Base-by-base conservation (phyloP, 108 stramenopile genomes). In the Skeletonema costatum region DNA sequence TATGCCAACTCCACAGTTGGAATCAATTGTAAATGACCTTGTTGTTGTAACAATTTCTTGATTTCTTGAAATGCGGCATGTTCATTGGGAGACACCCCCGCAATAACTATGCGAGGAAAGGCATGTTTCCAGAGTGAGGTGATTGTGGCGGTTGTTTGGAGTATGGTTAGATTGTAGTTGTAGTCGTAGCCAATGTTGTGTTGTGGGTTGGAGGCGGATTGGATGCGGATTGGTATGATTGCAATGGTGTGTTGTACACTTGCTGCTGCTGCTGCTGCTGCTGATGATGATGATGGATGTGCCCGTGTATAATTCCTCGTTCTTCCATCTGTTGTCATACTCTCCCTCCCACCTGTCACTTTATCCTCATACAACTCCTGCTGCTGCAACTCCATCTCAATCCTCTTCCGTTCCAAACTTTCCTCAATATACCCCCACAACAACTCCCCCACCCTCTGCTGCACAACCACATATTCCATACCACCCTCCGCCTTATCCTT, bases 81-180 rank as follows among this genome's bases (percentile, higher is more conserved):
- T 67, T 75, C 74, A 44, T 67, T 75, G 17, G 60, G 32, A 5
- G 74, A 67, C 14, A 75, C 66, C 3, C 74, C 74, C 10, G 60
- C 74, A n/a, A 75, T 46, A 2, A 75, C 41, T 12, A 66, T 66
- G 5, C 74, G 74, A 4, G 65, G 36, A 30, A 75, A 67, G 10
- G 59, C 65, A 11, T 46, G 66, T 60, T 50, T 44, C 56, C 58
- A 66, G 4, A 75, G 42, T 12, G 74, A 75, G 21, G 74, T 59
- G 3, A 75, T 30, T 6, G 74, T 75, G 2, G 74, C 74, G n/a
- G 59, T 39, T 9, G 46, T 35, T 67, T 75, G 74, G 10, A 75
- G 35, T 31, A 10, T 33, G 14, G 67, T 31, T 6, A 75, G 32
- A 30, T 66, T 51, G 44, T 35, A 30, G 6, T 50, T 13, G 56